Conservation (phyloP, 2,329 filamentous ascomycete genomes). For the Trichoderma brevicompactum region DNA sequence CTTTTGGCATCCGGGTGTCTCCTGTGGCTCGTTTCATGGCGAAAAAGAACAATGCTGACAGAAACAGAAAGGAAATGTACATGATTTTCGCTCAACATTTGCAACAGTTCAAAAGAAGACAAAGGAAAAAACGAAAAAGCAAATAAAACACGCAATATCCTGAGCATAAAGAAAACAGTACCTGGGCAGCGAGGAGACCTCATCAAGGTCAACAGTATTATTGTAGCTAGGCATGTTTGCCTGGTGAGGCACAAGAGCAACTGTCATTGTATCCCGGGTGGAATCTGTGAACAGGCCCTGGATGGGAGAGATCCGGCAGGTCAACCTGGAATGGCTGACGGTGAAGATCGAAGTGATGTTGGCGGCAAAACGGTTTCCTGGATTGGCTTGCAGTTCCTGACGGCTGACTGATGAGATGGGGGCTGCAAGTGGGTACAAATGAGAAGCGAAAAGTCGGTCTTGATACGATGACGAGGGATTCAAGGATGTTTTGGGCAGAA, state of each 20-base stretch:
- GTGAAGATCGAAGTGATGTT: constrained; percentile 30
- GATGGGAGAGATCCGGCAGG: constrained; percentile 35
- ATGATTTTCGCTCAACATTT: constrained; percentile 39
- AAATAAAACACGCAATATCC: constrained; percentile 37
- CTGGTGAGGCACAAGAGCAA: constrained; percentile 53
- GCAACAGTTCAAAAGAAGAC: constrained; percentile 30
- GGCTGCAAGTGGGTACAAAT: constrained; percentile 34
- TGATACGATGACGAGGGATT: constrained; percentile 29
- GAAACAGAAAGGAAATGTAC: constrained; percentile 37
- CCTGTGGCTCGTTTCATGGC: constrained; percentile 33
- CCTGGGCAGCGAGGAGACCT: constrained; percentile 65
- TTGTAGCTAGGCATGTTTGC: constrained; percentile 60
- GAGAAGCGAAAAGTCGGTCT: constrained; percentile 33
- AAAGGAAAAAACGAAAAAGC: constrained; percentile 31
- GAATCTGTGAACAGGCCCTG: constrained; percentile 37
- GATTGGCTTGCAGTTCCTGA: constrained; percentile 30
- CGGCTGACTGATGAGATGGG: constrained; percentile 27
- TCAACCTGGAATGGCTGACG: constrained; percentile 36
- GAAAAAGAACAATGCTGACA: constrained; percentile 33
- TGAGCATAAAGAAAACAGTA: constrained; percentile 57
- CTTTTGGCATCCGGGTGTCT: constrained; percentile 30
- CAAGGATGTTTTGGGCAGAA: constrained; percentile 45
- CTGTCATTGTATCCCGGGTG: constrained; percentile 53
- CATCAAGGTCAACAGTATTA: constrained; percentile 55
- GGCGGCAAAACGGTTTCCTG: constrained; percentile 34